phyloP scores from a whole-genome alignment of 2,329 filamentous ascomycete genomes.

The Onygenales sp. region DNA sequence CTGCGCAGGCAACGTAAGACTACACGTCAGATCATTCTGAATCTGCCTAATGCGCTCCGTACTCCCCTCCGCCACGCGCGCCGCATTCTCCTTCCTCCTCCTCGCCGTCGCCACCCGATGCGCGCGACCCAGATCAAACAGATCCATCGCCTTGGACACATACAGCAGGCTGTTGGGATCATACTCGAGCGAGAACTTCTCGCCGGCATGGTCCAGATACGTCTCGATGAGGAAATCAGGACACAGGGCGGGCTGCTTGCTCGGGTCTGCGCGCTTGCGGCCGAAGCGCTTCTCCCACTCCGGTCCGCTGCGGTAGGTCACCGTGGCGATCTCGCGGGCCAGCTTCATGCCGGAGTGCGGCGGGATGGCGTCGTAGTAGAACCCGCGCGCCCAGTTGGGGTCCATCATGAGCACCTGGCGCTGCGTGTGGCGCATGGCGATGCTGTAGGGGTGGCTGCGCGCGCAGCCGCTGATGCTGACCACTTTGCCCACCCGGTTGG shows the following conservation, averaged over 20 bases:
- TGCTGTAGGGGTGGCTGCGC: slow-evolving; percentile 90
- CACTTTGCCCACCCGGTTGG: slow-evolving; percentile 69
- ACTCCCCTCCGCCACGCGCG: slow-evolving; percentile 45
- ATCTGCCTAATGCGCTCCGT: slow-evolving; percentile 12
- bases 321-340: slow-evolving; percentile 90
- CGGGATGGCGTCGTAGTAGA: slow-evolving; percentile 81
- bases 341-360: slow-evolving; percentile 98
- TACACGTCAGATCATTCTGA: slow-evolving; percentile 51
- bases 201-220: slow-evolving; percentile 92
- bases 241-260: slow-evolving; percentile 83
- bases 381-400: slow-evolving; percentile 89
- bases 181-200: slow-evolving; percentile 96
- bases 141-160: slow-evolving; percentile 96
- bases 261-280: slow-evolving; percentile 72
- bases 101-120: slow-evolving; percentile 55
- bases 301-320: slow-evolving; percentile 91
- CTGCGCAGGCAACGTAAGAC: slow-evolving; percentile 67
- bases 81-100: slow-evolving; percentile 53
- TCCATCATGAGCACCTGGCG: slow-evolving; percentile 99
- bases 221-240: slow-evolving; percentile 97
- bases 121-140: slow-evolving; percentile 77
- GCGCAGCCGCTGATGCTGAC: slow-evolving; percentile 91
- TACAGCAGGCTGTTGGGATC: slow-evolving; percentile 93
- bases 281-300: slow-evolving; percentile 98
- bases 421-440: slow-evolving; percentile 97